phyloP scores from a whole-genome alignment of 345 rosid genomes.

The Citrus cavaleriei region DNA sequence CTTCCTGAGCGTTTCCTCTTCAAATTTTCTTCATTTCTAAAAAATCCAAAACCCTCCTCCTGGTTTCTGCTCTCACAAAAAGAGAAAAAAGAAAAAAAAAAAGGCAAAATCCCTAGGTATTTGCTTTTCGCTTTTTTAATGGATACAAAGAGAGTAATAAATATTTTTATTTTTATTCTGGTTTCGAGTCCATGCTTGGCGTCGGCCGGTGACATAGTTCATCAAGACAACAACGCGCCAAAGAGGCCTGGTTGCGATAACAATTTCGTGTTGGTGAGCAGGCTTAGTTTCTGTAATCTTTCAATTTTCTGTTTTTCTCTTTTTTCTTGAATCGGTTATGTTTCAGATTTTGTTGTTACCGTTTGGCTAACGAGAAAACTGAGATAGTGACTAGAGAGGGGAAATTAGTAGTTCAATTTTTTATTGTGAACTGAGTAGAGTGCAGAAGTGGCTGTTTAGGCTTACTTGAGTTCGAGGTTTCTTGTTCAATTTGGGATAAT shows the following conservation, averaged over 20 bases:
- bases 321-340: neutral
- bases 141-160: conserved; percentile 11
- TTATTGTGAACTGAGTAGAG: neutral
- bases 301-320: neutral
- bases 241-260: conserved; percentile 81
- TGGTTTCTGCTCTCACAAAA: conserved; percentile 3
- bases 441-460: neutral
- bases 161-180: conserved; percentile 20
- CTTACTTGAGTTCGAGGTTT: neutral
- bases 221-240: conserved; percentile 75
- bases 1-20: neutral
- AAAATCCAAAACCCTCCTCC: conserved; percentile 13
- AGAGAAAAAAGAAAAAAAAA: neutral
- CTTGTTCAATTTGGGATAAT: neutral
- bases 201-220: conserved; percentile 86
- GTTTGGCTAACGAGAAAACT: neutral
- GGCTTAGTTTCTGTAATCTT: neutral
- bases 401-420: neutral
- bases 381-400: neutral
- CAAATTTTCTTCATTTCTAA: conserved; percentile 12
- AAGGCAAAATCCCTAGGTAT: neutral
- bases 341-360: neutral
- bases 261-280: conserved; percentile 78
- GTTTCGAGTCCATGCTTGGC: conserved; percentile 30
- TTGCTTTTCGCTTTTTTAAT: neutral